Evolutionary conservation across 768 basidiomycete species (phyloP), one percentile per base, ranked within the genome.

Genomic region (Amanita muscaria): DNA sequence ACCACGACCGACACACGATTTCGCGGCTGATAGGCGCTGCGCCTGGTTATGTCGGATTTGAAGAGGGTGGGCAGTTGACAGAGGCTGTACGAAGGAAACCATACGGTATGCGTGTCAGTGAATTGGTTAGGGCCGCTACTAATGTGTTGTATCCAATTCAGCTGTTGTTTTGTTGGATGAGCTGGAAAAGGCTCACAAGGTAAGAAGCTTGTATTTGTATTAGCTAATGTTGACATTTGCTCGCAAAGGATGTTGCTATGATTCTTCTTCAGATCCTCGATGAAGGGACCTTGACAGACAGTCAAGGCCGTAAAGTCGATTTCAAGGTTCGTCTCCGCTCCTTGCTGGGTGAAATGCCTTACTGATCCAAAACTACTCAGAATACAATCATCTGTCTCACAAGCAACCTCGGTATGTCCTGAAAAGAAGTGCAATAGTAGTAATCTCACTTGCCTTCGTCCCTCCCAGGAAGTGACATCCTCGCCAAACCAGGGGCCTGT

Each of bases 311-410:
- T 44, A 88, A 89, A 58, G 84, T 94, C 2, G 89, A 91, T 59
- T 93, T 94, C 68, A 90, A 83, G 70, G 83, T 79, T 46, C 22
- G 44, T 37, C 41, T 31, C 18, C 14, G 15, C 29, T n/a, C n/a
- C n/a, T n/a, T n/a, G n/a, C n/a, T n/a, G n/a, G n/a, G n/a, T n/a
- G n/a, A n/a, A n/a, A n/a, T n/a, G n/a, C n/a, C n/a, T n/a, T n/a
- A n/a, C n/a, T n/a, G n/a, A n/a, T n/a, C n/a, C n/a, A n/a, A n/a
- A n/a, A n/a, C n/a, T n/a, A n/a, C n/a, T n/a, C 43, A 81, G 79
- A 96, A 93, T 61, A 92, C 91, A 1, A 92, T 93, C 56, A 83
- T 96, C 56, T 89, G 88, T 58, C 64, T 91, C 22, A 93, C 91
- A 1, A 87, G 85, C 54, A 94, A 94, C 53, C 74, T 94, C 19